phyloP scores from a whole-genome alignment of 352 stramenopile genomes.

The Lagenidium sp. region DNA sequence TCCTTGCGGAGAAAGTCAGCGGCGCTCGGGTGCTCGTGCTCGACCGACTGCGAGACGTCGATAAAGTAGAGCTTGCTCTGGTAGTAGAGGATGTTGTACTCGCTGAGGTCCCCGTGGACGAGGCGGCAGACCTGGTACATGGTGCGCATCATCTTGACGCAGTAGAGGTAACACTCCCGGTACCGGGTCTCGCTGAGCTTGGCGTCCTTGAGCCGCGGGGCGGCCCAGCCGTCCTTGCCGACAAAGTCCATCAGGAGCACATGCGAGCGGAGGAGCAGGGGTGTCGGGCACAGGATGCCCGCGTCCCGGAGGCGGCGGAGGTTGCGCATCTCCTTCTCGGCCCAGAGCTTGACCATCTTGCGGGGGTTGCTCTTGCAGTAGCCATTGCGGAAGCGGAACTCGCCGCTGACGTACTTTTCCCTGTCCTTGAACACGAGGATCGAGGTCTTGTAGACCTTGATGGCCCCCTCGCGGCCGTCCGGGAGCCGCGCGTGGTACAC shows the following conservation, averaged over 20 bases:
- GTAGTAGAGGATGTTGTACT: constrained; percentile 99
- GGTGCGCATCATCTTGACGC: constrained; percentile 93
- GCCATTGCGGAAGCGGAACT: constrained; percentile 96
- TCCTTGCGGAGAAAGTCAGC: constrained; percentile 98
- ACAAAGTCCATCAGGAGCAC: constrained; percentile 99
- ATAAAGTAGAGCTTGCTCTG: constrained; percentile 96
- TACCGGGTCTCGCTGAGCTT: constrained; percentile 87
- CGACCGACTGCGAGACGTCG: constrained; percentile 98
- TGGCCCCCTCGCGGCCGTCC: constrained; percentile 66
- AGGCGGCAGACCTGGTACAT: constrained; percentile 96
- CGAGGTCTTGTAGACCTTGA: constrained; percentile 84
- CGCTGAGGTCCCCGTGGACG: constrained; percentile 97
- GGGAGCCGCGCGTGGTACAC: constrained; percentile 95
- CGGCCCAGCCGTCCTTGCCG: constrained; percentile 91
- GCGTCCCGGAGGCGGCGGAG: constrained; percentile 89
- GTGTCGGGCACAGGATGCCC: constrained; percentile 88
- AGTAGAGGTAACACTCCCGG: constrained; percentile 93
- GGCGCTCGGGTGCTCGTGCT: constrained; percentile 96
- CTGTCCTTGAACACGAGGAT: constrained; percentile 99
- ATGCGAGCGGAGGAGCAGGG: constrained; percentile 94
- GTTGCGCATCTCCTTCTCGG: constrained; percentile 99
- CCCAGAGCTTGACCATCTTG: constrained; percentile 99
- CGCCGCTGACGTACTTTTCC: constrained; percentile 98
- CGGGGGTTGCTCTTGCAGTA: constrained; percentile 97
- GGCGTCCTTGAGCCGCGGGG: constrained; percentile 93